Conservation (phyloP, 176 grass and related monocot genomes). For the Cocos nucifera region DNA sequence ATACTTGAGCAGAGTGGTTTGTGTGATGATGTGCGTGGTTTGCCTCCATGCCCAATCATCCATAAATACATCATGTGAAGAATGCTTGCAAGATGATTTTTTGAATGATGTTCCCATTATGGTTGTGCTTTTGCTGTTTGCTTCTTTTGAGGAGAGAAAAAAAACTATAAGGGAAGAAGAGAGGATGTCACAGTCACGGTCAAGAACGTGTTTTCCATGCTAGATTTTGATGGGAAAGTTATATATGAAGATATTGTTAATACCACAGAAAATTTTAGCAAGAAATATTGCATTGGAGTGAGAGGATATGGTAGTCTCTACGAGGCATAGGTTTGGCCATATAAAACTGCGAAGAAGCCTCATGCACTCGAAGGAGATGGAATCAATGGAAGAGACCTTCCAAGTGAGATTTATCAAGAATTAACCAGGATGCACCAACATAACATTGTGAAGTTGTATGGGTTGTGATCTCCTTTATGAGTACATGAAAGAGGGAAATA, state of each 20-base stretch:
- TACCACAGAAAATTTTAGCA: conserved; percentile 26
- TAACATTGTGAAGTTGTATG: conserved; percentile 3
- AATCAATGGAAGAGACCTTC: not conserved
- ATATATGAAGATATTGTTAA: conserved; percentile 5
- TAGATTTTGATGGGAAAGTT: not conserved
- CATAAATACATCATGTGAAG: too few relatives aligned
- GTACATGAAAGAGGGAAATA: conserved; percentile 4
- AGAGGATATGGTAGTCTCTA: conserved; percentile 19
- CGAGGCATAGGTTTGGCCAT: not conserved
- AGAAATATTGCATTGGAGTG: conserved; percentile 25
- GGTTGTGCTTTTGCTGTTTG: too few relatives aligned
- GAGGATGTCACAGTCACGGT: not conserved
- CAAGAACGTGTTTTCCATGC: too few relatives aligned
- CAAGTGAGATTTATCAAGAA: not conserved
- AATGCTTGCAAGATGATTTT: too few relatives aligned
- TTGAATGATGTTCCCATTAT: too few relatives aligned
- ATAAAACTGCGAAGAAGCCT: too few relatives aligned
- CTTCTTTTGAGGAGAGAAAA: too few relatives aligned
- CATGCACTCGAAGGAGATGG: too few relatives aligned
- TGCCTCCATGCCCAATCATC: too few relatives aligned
- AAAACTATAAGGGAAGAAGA: not conserved
- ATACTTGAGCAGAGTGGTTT: too few relatives aligned
- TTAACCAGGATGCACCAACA: not conserved
- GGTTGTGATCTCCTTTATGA: conserved; percentile 2
- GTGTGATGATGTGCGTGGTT: too few relatives aligned